Evolutionary conservation across 345 rosid genomes (phyloP).

Genomic region (Laguncularia racemosa): DNA sequence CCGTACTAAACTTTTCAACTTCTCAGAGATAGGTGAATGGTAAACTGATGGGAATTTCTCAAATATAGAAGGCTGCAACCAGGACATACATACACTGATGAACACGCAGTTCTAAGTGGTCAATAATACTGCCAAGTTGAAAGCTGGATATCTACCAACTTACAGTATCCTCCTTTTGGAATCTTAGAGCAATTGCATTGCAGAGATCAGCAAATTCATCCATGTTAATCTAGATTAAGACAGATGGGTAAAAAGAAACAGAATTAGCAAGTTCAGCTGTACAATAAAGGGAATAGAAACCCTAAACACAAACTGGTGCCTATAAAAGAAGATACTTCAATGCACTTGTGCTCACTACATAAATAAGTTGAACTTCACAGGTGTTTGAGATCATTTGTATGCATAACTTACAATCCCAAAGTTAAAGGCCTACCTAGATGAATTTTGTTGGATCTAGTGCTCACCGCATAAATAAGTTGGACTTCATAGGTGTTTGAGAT

Average conservation of each 20-base stretch:
- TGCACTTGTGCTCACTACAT: too few relatives aligned
- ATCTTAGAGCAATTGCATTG: conserved; percentile 88
- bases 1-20: conserved; percentile 60
- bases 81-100: conserved; percentile 11
- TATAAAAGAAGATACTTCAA: neutral
- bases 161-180: conserved; percentile 85
- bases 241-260: conserved; percentile 6
- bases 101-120: neutral
- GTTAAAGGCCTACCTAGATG: too few relatives aligned
- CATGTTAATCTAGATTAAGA: conserved; percentile 59
- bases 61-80: conserved; percentile 68
- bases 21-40: conserved; percentile 59
- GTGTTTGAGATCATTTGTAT: too few relatives aligned
- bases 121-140: neutral
- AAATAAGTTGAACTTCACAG: too few relatives aligned
- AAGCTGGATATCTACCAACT: conserved; percentile 27
- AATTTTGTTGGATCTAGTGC: too few relatives aligned
- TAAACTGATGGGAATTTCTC: conserved; percentile 56
- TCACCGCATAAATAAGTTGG: too few relatives aligned
- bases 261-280: neutral
- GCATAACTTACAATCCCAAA: too few relatives aligned
- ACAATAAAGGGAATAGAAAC: neutral
- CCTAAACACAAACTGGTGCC: neutral
- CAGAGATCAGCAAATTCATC: conserved; percentile 92
- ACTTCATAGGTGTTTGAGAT: too few relatives aligned